Conservation (phyloP, 495 filamentous ascomycete genomes). For the Penicillium angulare region DNA sequence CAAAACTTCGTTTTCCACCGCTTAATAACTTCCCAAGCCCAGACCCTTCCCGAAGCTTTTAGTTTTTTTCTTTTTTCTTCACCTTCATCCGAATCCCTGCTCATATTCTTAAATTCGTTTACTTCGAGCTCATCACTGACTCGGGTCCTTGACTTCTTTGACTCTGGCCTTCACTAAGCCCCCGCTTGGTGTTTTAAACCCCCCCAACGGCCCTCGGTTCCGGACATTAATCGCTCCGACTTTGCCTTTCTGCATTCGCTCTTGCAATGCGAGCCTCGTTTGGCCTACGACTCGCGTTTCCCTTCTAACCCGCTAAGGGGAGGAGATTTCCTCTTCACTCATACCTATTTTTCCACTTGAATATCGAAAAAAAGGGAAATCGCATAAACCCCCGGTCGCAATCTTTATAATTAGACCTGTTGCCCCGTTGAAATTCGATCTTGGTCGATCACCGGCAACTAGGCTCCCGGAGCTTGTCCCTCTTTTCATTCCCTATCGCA, state of each 20-base stretch:
- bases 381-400: too few relatives aligned
- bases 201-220: conserved; percentile 7
- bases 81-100: background rate
- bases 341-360: too few relatives aligned
- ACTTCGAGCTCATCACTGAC: background rate
- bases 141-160: background rate
- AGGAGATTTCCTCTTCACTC: background rate
- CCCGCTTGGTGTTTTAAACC: too few relatives aligned
- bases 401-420: too few relatives aligned
- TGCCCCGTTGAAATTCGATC: too few relatives aligned
- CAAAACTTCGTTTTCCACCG: conserved; percentile 21
- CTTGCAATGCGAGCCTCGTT: conserved; percentile 31
- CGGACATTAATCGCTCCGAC: conserved; percentile 4
- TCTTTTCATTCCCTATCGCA: conserved; percentile 3
- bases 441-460: conserved; percentile 3
- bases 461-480: background rate
- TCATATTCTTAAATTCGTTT: too few relatives aligned
- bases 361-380: too few relatives aligned
- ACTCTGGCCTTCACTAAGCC: too few relatives aligned
- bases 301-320: conserved; percentile 15
- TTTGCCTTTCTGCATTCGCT: conserved; percentile 6
- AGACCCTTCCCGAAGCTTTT: background rate
- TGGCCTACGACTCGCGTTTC: conserved; percentile 13
- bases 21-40: conserved; percentile 13
- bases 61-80: background rate